Evolutionary conservation across 2,329 filamentous ascomycete species (phyloP).

Genomic region (Fusarium oligoseptatum): DNA sequence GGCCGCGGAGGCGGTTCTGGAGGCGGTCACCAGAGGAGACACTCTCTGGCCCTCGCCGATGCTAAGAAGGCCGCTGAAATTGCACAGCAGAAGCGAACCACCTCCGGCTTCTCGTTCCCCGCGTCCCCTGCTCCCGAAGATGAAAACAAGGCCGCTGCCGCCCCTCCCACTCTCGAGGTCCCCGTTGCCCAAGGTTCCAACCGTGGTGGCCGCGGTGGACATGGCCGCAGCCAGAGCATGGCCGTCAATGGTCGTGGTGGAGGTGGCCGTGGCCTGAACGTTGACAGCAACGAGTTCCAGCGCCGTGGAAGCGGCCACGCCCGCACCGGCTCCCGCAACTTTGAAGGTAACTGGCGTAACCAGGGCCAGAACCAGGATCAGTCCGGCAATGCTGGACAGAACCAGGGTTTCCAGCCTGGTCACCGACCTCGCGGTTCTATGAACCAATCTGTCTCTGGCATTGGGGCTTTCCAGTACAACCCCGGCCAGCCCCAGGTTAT

Average conservation of each 20-base stretch:
- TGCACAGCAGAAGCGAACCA: constrained; percentile 95
- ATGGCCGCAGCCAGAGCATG: constrained; percentile 92
- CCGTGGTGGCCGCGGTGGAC: constrained; percentile 70
- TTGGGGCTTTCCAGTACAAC: constrained; percentile 88
- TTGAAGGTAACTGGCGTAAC: constrained; percentile 98
- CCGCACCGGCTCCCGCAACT: constrained; percentile 89
- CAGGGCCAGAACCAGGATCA: constrained; percentile 75
- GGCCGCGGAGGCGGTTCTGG: constrained; percentile 76
- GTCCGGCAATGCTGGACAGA: constrained; percentile 62
- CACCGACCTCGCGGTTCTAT: constrained; percentile 89
- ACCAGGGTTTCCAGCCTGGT: constrained; percentile 87
- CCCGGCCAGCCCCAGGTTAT: constrained; percentile 88
- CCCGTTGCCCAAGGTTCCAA: constrained; percentile 58
- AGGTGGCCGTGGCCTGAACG: constrained; percentile 75
- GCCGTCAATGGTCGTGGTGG: constrained; percentile 80
- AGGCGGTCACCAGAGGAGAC: constrained; percentile 89
- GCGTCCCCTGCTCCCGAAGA: constrained; percentile 71
- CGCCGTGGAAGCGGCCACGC: constrained; percentile 86
- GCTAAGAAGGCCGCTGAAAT: constrained; percentile 98
- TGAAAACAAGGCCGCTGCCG: constrained; percentile 54
- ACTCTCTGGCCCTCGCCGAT: constrained; percentile 93
- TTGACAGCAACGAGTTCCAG: constrained; percentile 71
- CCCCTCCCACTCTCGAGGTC: constrained; percentile 50
- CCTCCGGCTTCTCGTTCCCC: constrained; percentile 95
- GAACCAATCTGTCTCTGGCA: constrained; percentile 84